phyloP scores from a whole-genome alignment of 2,329 filamentous ascomycete genomes.

The Chaetomiaceae sp. region DNA sequence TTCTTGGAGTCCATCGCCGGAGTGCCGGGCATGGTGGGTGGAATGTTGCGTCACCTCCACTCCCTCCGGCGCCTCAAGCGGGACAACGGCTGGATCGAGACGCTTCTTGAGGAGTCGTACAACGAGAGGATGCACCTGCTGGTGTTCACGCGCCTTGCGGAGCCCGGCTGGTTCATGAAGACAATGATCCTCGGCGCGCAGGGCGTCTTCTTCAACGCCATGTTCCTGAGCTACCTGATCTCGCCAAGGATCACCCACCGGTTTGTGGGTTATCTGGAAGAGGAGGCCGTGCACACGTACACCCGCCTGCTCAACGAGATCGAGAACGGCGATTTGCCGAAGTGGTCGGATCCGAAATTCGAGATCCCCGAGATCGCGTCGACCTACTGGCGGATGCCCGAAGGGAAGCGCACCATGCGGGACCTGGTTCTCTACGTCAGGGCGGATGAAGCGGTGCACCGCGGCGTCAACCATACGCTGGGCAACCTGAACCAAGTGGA shows the following conservation, averaged over 20 bases:
- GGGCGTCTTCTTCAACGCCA: slow-evolving; percentile 91
- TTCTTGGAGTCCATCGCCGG: slow-evolving; percentile 94
- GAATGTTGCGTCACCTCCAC: slow-evolving; percentile 84
- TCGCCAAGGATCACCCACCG: slow-evolving; percentile 85
- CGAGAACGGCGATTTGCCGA: slow-evolving; percentile 74
- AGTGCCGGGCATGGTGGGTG: slow-evolving; percentile 94
- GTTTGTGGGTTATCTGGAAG: slow-evolving; percentile 94
- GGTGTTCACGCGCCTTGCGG: slow-evolving; percentile 75
- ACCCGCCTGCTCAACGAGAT: slow-evolving; percentile 82
- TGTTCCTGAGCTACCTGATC: slow-evolving; percentile 84
- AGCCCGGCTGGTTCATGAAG: slow-evolving; percentile 79
- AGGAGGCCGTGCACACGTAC: slow-evolving; percentile 95
- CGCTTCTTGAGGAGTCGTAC: slow-evolving; percentile 80
- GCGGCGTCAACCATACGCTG: slow-evolving; percentile 94
- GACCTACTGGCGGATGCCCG: slow-evolving; percentile 90
- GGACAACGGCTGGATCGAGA: slow-evolving; percentile 97
- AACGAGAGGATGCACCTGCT: slow-evolving; percentile 92
- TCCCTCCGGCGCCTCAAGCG: slow-evolving; percentile 79
- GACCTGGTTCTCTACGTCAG: slow-evolving; percentile 85
- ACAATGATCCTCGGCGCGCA: slow-evolving; percentile 87
- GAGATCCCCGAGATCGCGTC: slow-evolving; percentile 82
- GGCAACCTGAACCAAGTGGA: slow-evolving; percentile 77
- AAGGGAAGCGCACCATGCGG: slow-evolving; percentile 73
- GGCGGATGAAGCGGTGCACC: slow-evolving; percentile 66
- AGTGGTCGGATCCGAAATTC: slow-evolving; percentile 67